Evolutionary conservation across 345 rosid species (phyloP), one percentile per base, ranked within the genome.

Genomic region (Angophora floribunda): DNA sequence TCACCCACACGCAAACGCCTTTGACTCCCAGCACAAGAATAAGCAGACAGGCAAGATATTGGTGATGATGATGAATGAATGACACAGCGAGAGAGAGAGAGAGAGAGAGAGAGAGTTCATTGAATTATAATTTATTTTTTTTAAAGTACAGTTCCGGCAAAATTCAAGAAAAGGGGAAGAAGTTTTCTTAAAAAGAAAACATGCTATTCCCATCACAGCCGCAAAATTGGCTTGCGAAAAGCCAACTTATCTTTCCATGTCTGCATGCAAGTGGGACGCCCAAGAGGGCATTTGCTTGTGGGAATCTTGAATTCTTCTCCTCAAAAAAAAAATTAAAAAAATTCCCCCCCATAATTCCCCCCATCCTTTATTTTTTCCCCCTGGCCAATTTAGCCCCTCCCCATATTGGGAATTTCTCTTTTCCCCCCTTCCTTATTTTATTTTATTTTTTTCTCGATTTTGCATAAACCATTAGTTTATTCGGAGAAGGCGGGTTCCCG

Each of bases 1-100:
- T 92, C 92, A 59, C 90, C 94, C 92, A 85, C 94, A 92, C 94
- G 94, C 93, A 93, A 93, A 79, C 87, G 30, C 57, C 53, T 93
- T 93, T 92, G 93, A 93, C 95, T 89, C 91, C 67, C 87, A 19
- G 51, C 85, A 86, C 87, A 85, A 79, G 63, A 30, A 85, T 85
- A 52, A 36, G 82, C 82, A 19, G 82, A 75, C 82, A 75, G 49
- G 24, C 82, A 36, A 36, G 47, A 75, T 75, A 75, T 11, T 1
- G 19, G 82, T 6, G 45, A 30, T 36, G 79, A 67, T 32, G 63
- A 24, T 57, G 63, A 22, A 22, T 53, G 79, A 16, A 9, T 2
- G 80, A 36, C 4, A 75, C 13, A 67, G 79, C 15, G 6, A 30
- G 79, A 32, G 4, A 36, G 13, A 32, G 80, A 16, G 24, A 26